Conservation (phyloP, 1,284 basidiomycete species). For the Leccinum huronense region DNA sequence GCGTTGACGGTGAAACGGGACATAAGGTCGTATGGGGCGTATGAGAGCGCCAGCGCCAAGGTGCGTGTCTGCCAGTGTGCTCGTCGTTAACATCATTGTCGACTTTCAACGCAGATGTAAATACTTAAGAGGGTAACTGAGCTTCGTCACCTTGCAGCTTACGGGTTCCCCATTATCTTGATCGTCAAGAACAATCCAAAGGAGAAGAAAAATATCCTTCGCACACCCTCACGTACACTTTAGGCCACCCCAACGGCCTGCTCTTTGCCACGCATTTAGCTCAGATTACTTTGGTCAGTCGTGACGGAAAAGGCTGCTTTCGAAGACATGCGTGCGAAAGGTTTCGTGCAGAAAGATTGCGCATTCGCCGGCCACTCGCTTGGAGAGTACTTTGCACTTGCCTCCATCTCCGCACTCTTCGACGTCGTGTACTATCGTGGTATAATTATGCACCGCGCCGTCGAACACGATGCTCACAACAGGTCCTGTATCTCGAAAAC, state of each 20-base stretch:
- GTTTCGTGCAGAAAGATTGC: conserved; percentile 89
- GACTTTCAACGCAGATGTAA: background rate
- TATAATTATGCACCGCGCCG: conserved; percentile 98
- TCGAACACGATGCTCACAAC: conserved; percentile 89
- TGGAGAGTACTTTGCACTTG: conserved; percentile 97
- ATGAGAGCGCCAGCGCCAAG: background rate
- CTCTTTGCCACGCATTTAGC: conserved; percentile 98
- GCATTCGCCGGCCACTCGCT: conserved; percentile 97
- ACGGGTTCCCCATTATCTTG: conserved; percentile 97
- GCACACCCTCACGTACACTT: conserved; percentile 96
- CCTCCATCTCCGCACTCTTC: conserved; percentile 94
- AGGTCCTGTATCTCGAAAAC: conserved; percentile 91
- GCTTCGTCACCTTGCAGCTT: conserved; percentile 76
- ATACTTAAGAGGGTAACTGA: background rate
- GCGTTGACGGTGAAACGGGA: background rate
- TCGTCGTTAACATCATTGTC: background rate
- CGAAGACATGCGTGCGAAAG: conserved; percentile 96
- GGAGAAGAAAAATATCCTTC: conserved; percentile 96
- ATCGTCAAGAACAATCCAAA: conserved; percentile 98
- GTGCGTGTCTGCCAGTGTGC: background rate
- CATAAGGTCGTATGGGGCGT: background rate
- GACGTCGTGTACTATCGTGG: conserved; percentile 98
- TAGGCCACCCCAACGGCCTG: conserved; percentile 93
- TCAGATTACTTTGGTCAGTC: conserved; percentile 86
- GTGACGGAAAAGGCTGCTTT: conserved; percentile 98